Evolutionary conservation across 768 basidiomycete genomes (phyloP), one percentile per base, ranked within the genome.

Genomic region (Serendipita vermifera): DNA sequence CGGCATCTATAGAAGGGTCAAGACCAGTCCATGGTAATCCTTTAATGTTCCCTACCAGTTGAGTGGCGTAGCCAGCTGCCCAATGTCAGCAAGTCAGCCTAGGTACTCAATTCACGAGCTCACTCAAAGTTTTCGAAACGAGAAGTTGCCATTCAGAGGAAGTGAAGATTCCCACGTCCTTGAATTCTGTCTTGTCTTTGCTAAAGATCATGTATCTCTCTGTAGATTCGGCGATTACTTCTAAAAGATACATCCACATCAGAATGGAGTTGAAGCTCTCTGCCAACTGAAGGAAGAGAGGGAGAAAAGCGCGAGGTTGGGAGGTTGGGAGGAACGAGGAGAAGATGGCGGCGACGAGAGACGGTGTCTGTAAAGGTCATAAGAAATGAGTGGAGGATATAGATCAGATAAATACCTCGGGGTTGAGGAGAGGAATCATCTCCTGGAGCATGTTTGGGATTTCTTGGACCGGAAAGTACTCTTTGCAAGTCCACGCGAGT

Each of bases 241-340:
- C 46, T 20, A 31, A 15, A 31, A 51, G 29, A 51, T 51, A 51
- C 32, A 51, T 9, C 17, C 46, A 1, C 39, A 14, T 38, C 33
- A 57, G n/a, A 38, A 57, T 48, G 11, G 57, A 63, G 56, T 63
- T 63, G 38, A 87, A 83, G 3, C 81, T 79, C 61, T 86, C 82
- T 84, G 87, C 87, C 3, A 88, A 69, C 57, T 74, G 80, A 70
- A 89, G 86, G 13, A 89, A 64, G 0, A 78, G 64, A 7, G 87
- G 85, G 38, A 88, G 69, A 65, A 88, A 90, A 5, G 80, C 70
- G 55, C 84, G 77, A 5, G 74, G 73, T 61, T 81, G 74, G 2
- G 77, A 76, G 3, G 78, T 79, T 3, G 87, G 88, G 32, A 90
- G 70, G 70, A 90, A 89, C 0, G 84, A 85, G 13, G 81, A 80